A percentile compares a stretch with the other conserved stretches of the same genome.
phyloP scores from a whole-genome alignment of 2,329 filamentous ascomycete species.

The Stagonosporopsis chrysanthemi region DNA sequence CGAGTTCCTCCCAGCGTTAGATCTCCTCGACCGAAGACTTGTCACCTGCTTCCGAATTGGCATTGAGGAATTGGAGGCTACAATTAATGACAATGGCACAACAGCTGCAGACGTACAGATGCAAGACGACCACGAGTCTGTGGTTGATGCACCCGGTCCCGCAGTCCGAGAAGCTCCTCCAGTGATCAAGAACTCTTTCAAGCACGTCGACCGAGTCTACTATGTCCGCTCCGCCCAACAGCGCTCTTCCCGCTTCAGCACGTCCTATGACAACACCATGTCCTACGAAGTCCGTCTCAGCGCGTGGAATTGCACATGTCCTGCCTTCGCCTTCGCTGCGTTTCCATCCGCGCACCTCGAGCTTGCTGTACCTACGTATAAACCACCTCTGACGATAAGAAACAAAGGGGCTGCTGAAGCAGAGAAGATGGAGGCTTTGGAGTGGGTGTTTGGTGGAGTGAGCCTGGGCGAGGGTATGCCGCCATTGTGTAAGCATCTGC shows the following conservation, averaged over 20 bases:
- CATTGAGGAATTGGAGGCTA: neutral
- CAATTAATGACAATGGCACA: neutral
- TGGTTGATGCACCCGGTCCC: too few species aligned
- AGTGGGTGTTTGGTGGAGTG: slow-evolving; percentile 26
- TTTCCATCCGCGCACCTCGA: slow-evolving; percentile 57
- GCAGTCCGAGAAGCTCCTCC: neutral
- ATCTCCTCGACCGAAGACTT: slow-evolving; percentile 81
- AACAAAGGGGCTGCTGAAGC: neutral
- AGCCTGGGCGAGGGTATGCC: slow-evolving; percentile 51
- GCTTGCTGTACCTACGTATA: slow-evolving; percentile 9
- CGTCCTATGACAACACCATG: slow-evolving; percentile 37
- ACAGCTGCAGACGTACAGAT: neutral
- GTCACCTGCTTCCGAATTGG: slow-evolving; percentile 62
- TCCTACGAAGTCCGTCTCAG: slow-evolving; percentile 74
- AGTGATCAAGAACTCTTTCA: neutral
- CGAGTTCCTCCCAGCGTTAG: slow-evolving; percentile 81
- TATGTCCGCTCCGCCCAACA: slow-evolving; percentile 68
- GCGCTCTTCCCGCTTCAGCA: slow-evolving; percentile 47
- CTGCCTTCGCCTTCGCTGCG: slow-evolving; percentile 78
- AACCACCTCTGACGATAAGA: neutral
- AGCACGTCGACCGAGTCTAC: slow-evolving; percentile 36
- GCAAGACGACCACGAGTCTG: neutral
- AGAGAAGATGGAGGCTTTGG: neutral
- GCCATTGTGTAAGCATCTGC: slow-evolving; percentile 83
- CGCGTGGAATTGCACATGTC: slow-evolving; percentile 91